Conservation (phyloP, 2,329 filamentous ascomycete genomes). For the Pseudodiploospora longispora region DNA sequence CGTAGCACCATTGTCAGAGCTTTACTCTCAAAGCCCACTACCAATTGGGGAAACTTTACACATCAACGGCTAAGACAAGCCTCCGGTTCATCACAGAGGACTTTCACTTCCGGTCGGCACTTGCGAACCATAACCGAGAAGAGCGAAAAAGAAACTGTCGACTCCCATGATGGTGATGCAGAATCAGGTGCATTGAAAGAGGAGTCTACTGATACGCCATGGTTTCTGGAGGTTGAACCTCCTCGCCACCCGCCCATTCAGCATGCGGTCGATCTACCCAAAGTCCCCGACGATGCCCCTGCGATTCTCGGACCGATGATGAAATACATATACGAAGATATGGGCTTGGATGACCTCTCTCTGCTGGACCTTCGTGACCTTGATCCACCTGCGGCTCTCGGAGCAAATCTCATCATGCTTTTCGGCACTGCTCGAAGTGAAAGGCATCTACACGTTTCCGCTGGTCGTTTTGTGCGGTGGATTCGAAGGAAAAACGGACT, state of each 20-base stretch:
- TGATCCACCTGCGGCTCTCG: constrained; percentile 80
- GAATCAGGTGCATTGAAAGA: constrained; percentile 15
- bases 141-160: not conserved
- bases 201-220: constrained; percentile 47
- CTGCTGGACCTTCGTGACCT: constrained; percentile 77
- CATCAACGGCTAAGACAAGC: constrained; percentile 11
- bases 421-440: constrained; percentile 86
- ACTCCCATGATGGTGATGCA: not conserved
- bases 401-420: constrained; percentile 84
- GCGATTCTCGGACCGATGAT: constrained; percentile 64
- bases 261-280: constrained; percentile 40
- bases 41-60: constrained; percentile 16
- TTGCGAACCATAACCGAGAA: not conserved
- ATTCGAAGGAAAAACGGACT: constrained; percentile 65
- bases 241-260: constrained; percentile 43
- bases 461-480: constrained; percentile 84
- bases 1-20: constrained; percentile 22
- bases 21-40: constrained; percentile 15
- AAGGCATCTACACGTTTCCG: constrained; percentile 85
- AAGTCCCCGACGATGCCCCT: constrained; percentile 60
- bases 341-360: constrained; percentile 75
- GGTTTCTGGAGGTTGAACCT: constrained; percentile 76
- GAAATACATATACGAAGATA: constrained; percentile 70
- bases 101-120: constrained; percentile 14
- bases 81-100: constrained; percentile 14